Base-by-base conservation (phyloP, 208 protist species). In the Leptomonas seymouri region DNA sequence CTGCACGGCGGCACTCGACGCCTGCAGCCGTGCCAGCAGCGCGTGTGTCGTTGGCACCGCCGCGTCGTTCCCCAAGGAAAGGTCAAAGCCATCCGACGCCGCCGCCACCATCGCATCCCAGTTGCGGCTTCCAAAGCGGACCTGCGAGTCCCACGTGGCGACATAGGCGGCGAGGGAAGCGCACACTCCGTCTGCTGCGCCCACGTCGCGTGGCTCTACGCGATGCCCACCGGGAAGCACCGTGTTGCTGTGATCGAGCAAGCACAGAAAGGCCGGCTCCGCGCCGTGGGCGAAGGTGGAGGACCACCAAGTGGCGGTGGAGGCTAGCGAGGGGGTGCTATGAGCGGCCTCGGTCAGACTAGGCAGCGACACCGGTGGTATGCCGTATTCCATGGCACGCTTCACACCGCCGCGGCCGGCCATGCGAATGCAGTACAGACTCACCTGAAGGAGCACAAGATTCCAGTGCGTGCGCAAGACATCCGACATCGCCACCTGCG, bases 391-490 rank as follows among this genome's bases (percentile, higher is more conserved):
- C 1, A 57, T 39, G 1, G 67, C 60, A 27, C 62, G 66, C 53
- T 67, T 62, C 15, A 49, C 42, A 4, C 81, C 71, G 34, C 76
- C 67, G 28, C 77, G 31, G 39, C 72, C 69, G 20, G 61, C 48
- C 42, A 54, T 60, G 31, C 74, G 64, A 41, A 75, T 66, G 67
- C 86, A 91, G 76, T 94, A 94, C 30, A 90, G 68, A 42, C 67
- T 75, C 48, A 86, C 62, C 21, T 65, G 67, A 58, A 87, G 69
- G 27, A 94, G 64, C 12, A 80, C 50, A 27, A 78, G 71, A 44
- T 76, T 73, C 65, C 74, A 78, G 34, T 67, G 72, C 20, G 41
- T 75, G 5, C 71, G 69, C 18, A 75, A 50, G 23, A 84, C 79
- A 9, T 64, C 36, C 31, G 61, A 16, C 12, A 78, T 50, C 20